Base-by-base conservation (phyloP, 768 basidiomycete species). In the Psilocybe sp. region DNA sequence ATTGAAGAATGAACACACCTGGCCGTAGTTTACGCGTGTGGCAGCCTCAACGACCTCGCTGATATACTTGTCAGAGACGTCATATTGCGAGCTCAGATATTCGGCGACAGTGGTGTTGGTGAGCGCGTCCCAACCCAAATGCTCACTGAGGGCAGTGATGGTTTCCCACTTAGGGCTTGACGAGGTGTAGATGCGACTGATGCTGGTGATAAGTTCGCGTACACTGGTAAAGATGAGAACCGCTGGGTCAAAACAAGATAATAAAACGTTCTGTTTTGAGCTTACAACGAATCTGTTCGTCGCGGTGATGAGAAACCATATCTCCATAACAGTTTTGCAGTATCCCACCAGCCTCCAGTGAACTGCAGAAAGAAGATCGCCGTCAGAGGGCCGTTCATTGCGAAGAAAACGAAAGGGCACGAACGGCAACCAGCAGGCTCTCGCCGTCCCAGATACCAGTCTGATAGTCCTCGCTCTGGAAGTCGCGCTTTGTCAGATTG, bases 381-480 rank as follows among this genome's bases (percentile, higher is more conserved):
- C 13, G 40, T 16, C 7, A 18, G 16, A 23, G 20, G n/a, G n/a
- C n/a, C n/a, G n/a, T n/a, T n/a, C n/a, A n/a, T n/a, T n/a, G n/a
- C n/a, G n/a, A n/a, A n/a, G n/a, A n/a, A n/a, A n/a, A n/a, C n/a
- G n/a, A 31, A 12, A 41, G 40, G 45, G 42, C 11, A 34, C 23
- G 11, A 40, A 92, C 89, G 18, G 78, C 74, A 47, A 90, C 63
- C 19, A 90, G 60, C 47, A 95, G 79, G 32, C 81, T 60, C 55
- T 80, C 69, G 1, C 96, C 96, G 60, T 98, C 89, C 92, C 91
- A 95, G 44, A 96, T 75, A 1, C 85, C 87, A 40, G 81, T 74
- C 40, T 76, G 74, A 32, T 78, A 78, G 19, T 77, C 70, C 16
- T 78, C 72, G 13, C 73, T 71, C 2, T 66, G 61, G 50, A 81